These are phyloP conservation scores for Cercophora sp. DNA, from an alignment of 495 filamentous ascomycete species.

Conservation along the genomic window DNA sequence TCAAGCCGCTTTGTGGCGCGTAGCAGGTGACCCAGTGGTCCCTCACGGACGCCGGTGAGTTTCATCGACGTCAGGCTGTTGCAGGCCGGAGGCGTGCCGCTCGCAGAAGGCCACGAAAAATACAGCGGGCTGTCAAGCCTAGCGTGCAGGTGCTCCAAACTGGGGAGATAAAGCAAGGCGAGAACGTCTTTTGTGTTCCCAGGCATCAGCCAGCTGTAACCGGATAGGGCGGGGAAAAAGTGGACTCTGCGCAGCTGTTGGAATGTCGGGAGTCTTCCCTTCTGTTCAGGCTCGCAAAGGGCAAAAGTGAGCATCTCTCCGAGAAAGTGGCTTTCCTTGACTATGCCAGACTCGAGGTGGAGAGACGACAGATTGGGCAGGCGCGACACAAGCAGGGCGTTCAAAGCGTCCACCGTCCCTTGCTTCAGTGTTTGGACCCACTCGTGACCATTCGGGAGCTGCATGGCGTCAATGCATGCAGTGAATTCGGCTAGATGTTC, in stretches of 20 bases:
- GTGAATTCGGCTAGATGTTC: neutral
- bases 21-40: neutral
- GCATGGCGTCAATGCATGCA: neutral
- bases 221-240: neutral
- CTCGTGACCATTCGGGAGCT: neutral
- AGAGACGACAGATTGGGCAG: neutral
- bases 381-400: neutral
- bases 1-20: neutral
- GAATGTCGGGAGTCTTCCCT: neutral
- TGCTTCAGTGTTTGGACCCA: neutral
- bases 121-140: neutral
- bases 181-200: neutral
- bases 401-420: neutral
- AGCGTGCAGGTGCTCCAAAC: neutral
- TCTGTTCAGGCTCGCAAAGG: neutral
- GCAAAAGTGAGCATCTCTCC: neutral
- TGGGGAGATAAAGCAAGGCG: neutral
- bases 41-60: neutral
- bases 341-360: neutral
- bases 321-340: neutral
- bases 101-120: neutral
- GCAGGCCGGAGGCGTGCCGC: neutral
- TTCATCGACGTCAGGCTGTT: neutral
- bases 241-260: neutral
- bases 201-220: neutral